Conservation (phyloP, 352 stramenopile species). For the Phytophthora litchii region DNA sequence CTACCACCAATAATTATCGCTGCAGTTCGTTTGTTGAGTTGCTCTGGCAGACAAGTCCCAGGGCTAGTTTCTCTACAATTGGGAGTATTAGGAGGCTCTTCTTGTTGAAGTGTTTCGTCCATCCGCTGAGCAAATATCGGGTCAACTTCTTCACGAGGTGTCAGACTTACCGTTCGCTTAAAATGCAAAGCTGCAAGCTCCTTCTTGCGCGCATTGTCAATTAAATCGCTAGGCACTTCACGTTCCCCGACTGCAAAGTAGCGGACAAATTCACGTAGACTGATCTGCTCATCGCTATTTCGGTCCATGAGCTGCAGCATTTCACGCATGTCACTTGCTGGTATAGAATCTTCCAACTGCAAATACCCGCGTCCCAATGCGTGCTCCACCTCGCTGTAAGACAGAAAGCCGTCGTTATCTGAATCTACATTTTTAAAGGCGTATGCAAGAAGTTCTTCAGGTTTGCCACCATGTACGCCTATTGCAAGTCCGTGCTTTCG, state of each 20-base stretch:
- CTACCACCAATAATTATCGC: constrained; percentile 16
- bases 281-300: constrained; percentile 75
- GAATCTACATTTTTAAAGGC: constrained; percentile 81
- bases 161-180: constrained; percentile 54
- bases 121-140: constrained; percentile 28
- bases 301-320: constrained; percentile 79
- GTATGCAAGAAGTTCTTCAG: constrained; percentile 70
- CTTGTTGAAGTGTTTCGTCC: constrained; percentile 6
- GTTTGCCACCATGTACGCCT: constrained; percentile 66
- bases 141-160: constrained; percentile 57
- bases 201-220: constrained; percentile 70
- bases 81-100: background rate
- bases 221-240: constrained; percentile 62
- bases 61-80: constrained; percentile 15
- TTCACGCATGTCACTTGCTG: constrained; percentile 60
- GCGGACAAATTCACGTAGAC: constrained; percentile 82
- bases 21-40: constrained; percentile 53
- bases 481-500: constrained; percentile 60
- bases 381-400: constrained; percentile 69
- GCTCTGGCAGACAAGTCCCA: constrained; percentile 57
- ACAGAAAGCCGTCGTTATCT: constrained; percentile 76
- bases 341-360: constrained; percentile 53
- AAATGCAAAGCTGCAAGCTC: constrained; percentile 58
- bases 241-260: constrained; percentile 75
- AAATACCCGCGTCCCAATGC: constrained; percentile 68